Conservation (phyloP, 2,329 filamentous ascomycete species). For the Pseudocercospora pini-densiflorae region DNA sequence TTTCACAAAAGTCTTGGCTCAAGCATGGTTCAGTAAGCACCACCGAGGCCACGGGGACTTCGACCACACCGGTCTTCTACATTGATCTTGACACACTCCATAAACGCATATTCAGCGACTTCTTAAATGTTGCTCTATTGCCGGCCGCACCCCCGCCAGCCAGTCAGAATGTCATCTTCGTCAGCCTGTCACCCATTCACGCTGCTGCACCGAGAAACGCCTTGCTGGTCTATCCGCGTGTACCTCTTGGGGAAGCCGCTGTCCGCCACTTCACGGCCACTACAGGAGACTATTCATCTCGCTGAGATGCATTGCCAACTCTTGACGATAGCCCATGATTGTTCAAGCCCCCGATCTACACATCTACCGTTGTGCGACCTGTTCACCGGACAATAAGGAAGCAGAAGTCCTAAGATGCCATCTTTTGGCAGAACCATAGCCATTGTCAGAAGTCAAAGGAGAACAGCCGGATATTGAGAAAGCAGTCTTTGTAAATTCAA, state of each 20-base stretch:
- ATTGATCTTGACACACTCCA: background rate
- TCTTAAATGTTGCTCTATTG: background rate
- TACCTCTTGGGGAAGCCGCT: background rate
- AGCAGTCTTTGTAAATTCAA: background rate
- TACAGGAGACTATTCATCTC: background rate
- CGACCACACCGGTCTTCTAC: background rate
- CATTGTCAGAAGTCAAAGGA: background rate
- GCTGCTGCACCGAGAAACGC: background rate
- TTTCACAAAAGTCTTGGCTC: background rate
- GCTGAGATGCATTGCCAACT: no score
- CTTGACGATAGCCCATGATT: no score
- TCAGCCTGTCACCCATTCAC: background rate
- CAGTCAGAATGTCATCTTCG: background rate
- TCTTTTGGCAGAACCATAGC: background rate
- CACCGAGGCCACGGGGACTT: background rate
- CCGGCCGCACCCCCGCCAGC: background rate
- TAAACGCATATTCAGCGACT: background rate
- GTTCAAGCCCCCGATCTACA: background rate
- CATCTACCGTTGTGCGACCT: background rate
- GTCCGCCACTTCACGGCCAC: background rate
- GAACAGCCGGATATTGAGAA: background rate
- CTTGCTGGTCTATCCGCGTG: background rate
- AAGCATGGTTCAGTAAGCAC: background rate
- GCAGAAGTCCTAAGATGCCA: background rate
- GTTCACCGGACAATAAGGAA: background rate